Conservation (phyloP, 495 filamentous ascomycete genomes). For the Copromyces sp. region DNA sequence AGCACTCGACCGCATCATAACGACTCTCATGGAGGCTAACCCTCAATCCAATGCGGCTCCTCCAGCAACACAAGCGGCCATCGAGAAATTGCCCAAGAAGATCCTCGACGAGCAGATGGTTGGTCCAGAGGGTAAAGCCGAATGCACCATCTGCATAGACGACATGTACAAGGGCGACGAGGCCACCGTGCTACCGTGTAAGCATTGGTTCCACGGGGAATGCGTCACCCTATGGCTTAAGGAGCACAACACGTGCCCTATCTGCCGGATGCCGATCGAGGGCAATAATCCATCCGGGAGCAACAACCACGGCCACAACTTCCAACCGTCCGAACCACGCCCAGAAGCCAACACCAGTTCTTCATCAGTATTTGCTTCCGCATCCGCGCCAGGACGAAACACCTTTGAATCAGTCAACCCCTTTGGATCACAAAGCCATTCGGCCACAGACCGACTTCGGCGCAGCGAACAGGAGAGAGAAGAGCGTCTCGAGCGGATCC, state of each 20-base stretch:
- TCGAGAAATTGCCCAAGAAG: constrained; percentile 62
- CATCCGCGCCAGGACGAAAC: not conserved
- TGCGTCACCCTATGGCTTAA: constrained; percentile 73
- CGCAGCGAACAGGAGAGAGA: constrained; percentile 13
- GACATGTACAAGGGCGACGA: constrained; percentile 63
- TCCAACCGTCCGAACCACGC: not conserved
- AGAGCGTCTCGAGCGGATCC: constrained; percentile 15
- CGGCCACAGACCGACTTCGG: not conserved
- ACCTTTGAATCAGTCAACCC: not conserved
- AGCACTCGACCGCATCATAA: constrained; percentile 80
- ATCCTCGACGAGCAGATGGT: constrained; percentile 56
- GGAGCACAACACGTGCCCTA: constrained; percentile 85
- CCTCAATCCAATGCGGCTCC: constrained; percentile 66
- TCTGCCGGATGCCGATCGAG: constrained; percentile 71
- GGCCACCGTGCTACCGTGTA: constrained; percentile 73
- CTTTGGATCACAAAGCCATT: not conserved
- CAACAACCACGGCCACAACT: constrained; percentile 1
- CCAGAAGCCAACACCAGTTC: not conserved
- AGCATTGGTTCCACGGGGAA: constrained; percentile 79
- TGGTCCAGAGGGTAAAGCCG: constrained; percentile 48
- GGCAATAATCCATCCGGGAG: not conserved
- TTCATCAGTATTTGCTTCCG: not conserved
- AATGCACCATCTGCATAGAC: constrained; percentile 94
- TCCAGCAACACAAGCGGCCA: constrained; percentile 65
- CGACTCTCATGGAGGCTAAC: constrained; percentile 76